Evolutionary conservation across 2,329 filamentous ascomycete species (phyloP).

Genomic region (Exophiala aquamarina): DNA sequence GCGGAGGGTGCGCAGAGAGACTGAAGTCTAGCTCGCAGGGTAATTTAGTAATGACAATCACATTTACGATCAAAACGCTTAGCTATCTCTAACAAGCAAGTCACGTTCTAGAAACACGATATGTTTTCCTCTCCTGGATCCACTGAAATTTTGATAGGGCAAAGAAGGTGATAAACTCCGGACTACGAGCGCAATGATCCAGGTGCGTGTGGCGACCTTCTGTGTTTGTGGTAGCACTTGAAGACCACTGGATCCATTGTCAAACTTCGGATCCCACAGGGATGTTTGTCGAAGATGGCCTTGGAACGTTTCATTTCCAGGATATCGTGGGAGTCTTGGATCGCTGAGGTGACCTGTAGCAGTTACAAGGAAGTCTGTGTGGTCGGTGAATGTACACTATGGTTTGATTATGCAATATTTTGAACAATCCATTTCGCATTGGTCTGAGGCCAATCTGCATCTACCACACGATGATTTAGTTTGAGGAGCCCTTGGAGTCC

Average conservation of each 20-base stretch:
- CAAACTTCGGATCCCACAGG: conserved; percentile 1
- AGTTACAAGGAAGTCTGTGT: conserved; percentile 2
- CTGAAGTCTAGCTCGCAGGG: no score
- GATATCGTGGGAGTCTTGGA: background rate
- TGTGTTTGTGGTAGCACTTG: conserved; percentile 39
- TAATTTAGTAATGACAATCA: no score
- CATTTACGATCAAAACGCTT: no score
- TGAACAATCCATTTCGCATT: conserved; percentile 57
- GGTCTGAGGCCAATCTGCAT: conserved; percentile 55
- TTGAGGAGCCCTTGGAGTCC: conserved; percentile 61
- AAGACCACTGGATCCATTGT: conserved; percentile 26
- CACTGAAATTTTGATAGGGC: no score
- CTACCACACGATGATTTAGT: conserved; percentile 55
- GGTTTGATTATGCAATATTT: background rate
- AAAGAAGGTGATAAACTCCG: conserved; percentile 33
- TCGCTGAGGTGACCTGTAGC: conserved; percentile 3
- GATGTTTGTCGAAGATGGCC: background rate
- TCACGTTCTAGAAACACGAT: no score
- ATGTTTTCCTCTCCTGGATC: no score
- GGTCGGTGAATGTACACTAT: background rate
- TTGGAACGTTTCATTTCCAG: background rate
- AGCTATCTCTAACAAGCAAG: no score
- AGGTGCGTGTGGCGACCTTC: conserved; percentile 33
- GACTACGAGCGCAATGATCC: conserved; percentile 29
- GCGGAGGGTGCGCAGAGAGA: no score